Base-by-base conservation (phyloP, 495 filamentous ascomycete species). In the Evernia prunastri region DNA sequence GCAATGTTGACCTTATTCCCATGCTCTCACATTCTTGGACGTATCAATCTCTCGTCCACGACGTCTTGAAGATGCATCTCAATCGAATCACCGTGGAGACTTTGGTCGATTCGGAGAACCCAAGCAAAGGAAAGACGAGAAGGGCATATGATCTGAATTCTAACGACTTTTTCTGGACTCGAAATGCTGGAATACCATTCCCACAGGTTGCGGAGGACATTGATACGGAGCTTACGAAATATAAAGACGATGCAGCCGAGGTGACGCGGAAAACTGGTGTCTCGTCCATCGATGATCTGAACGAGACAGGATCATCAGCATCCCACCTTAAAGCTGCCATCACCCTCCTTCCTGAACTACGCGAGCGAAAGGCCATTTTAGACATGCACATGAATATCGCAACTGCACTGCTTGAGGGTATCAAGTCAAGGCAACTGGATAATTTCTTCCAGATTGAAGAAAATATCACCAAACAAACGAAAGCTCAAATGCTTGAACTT, bases 331-430 rank as follows among this genome's bases (percentile, higher is more conserved):
- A 97, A 75, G 89, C 91, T 17, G 95, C 92, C 23, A 96, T 99
- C 60, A 95, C 92, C 0, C 81, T 93, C 1, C 81, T 99, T 20
- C 95, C 95, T 3, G 93, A 97, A 73, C 77, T 99, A 59, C 86
- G 90, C 49, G 94, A 97, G 69, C 85, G 94, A 63, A 99, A 99
- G 74, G 87, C 87, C 3, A 83, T 86, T 23, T 82, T 99, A 17
- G 93, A 97, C 71, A 97, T 96, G 90, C 95, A 99, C 74, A 99
- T 99, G 95, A 96, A 96, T 72, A 96, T 96, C 63, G 84, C 91
- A n/a, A 90, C 90, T 12, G 86, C 89, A 20, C 74, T 96, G 11
- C 76, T 96, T 56, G 89, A 89, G 66, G 92, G 91, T 2, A 94
- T 96, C 73, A 95, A 96, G 74, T 91, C 93, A 67, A 87, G 95